Evolutionary conservation across 192 early-diverging fungal species (phyloP).

Genomic region (Bifiguratus adelaidae): DNA sequence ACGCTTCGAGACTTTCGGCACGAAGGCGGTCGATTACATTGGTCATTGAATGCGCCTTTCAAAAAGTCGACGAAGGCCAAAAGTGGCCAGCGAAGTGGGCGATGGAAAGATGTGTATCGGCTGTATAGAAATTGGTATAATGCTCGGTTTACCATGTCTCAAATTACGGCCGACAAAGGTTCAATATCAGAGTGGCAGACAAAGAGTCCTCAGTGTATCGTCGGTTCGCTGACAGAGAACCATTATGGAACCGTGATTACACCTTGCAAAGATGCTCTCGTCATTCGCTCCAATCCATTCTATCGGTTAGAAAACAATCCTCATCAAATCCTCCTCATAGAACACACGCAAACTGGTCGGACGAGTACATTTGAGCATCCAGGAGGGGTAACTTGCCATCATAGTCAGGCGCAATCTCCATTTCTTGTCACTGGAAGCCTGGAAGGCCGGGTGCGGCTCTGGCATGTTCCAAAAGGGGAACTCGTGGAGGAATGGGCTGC

Average conservation of each 20-base stretch:
- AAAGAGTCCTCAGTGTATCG: constrained; percentile 5
- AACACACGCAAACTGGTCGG: neutral
- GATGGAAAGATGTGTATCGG: constrained; percentile 30
- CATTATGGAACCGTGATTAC: constrained; percentile 3
- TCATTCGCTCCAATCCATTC: constrained; percentile 12
- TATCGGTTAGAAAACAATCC: neutral
- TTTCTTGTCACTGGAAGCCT: constrained; percentile 33
- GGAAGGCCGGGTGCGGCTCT: constrained; percentile 30
- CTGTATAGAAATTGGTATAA: constrained; percentile 30
- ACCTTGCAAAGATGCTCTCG: neutral
- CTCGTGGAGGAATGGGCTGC: constrained; percentile 27
- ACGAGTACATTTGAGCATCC: too few species aligned
- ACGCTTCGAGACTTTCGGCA: constrained; percentile 5
- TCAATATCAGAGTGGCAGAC: too few species aligned
- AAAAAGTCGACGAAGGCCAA: neutral
- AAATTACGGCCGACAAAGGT: neutral
- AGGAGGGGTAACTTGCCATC: constrained; percentile 30
- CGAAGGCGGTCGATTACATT: constrained; percentile 3
- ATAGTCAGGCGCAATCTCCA: constrained; percentile 12
- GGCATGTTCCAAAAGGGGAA: constrained; percentile 16
- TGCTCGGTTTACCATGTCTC: constrained; percentile 6
- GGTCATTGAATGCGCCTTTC: constrained; percentile 5
- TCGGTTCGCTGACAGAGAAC: constrained; percentile 16
- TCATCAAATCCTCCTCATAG: constrained; percentile 2
- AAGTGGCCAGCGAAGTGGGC: neutral